Conservation (phyloP, 495 filamentous ascomycete species). For the Penicillium cinerascens region DNA sequence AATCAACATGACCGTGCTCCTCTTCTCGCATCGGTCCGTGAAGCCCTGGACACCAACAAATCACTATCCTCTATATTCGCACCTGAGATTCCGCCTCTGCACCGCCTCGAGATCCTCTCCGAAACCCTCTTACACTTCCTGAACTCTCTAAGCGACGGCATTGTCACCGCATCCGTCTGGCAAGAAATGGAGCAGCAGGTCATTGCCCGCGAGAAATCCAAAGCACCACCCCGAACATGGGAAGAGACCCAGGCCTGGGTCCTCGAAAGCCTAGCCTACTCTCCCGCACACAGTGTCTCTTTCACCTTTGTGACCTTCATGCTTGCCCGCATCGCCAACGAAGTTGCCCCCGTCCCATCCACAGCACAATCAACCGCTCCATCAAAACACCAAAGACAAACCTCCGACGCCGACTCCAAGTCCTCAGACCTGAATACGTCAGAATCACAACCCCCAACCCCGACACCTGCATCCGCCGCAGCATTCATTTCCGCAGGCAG, state of each 20-base stretch:
- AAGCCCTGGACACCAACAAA: conserved; percentile 66
- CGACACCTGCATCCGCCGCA: conserved; percentile 25
- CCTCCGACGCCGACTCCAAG: conserved; percentile 1
- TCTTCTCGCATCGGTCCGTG: conserved; percentile 47
- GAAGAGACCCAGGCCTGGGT: conserved; percentile 68
- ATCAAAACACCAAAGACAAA: background rate
- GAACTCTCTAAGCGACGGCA: conserved; percentile 65
- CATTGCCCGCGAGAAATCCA: conserved; percentile 46
- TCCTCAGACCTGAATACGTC: conserved; percentile 6
- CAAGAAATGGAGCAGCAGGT: conserved; percentile 62
- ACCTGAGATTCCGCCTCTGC: conserved; percentile 54
- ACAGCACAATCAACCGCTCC: background rate
- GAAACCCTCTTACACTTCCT: conserved; percentile 70
- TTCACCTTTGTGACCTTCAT: conserved; percentile 84
- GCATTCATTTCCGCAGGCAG: conserved; percentile 32
- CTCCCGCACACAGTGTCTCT: conserved; percentile 75
- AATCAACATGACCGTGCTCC: conserved; percentile 30
- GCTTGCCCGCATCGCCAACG: conserved; percentile 53
- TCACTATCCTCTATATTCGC: conserved; percentile 55
- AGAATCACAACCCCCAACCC: conserved; percentile 1
- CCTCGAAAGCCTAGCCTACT: conserved; percentile 66
- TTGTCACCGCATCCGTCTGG: conserved; percentile 69
- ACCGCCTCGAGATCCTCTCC: conserved; percentile 66
- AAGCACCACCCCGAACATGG: conserved; percentile 38
- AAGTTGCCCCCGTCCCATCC: conserved; percentile 38